Evolutionary conservation across 441 rosid genomes (phyloP).

Genomic region (Adansonia madagascariensis): DNA sequence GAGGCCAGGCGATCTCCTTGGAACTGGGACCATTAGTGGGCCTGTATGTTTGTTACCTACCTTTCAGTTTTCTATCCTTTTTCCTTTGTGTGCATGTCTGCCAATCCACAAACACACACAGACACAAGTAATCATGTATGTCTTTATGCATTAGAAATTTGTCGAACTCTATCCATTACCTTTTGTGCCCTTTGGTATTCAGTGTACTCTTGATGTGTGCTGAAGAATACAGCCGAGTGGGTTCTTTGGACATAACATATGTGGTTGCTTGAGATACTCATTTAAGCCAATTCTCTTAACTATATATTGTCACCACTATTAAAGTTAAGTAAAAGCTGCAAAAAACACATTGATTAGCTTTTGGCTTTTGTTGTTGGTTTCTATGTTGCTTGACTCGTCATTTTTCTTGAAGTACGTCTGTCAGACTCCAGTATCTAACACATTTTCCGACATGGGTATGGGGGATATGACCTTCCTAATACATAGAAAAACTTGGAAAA

Average conservation of each 20-base stretch:
- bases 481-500: too few relatives aligned
- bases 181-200: slow-evolving; percentile 3
- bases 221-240: background rate
- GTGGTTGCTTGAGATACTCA: background rate
- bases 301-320: background rate
- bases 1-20: slow-evolving; percentile 92
- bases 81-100: background rate
- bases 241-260: background rate
- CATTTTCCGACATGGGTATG: too few relatives aligned
- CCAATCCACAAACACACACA: slow-evolving; percentile 5
- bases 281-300: background rate
- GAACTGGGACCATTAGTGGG: slow-evolving; percentile 94
- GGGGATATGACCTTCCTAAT: too few relatives aligned
- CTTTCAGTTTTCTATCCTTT: background rate
- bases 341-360: background rate
- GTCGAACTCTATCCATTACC: background rate
- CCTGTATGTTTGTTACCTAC: slow-evolving; percentile 49
- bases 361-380: slow-evolving; percentile 3
- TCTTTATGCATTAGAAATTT: background rate
- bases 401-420: too few relatives aligned
- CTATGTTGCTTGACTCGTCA: too few relatives aligned
- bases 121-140: background rate
- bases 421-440: too few relatives aligned
- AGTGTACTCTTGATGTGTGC: background rate
- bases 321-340: background rate